Conservation (phyloP, 352 stramenopile species). For the Phytophthora rubi region DNA sequence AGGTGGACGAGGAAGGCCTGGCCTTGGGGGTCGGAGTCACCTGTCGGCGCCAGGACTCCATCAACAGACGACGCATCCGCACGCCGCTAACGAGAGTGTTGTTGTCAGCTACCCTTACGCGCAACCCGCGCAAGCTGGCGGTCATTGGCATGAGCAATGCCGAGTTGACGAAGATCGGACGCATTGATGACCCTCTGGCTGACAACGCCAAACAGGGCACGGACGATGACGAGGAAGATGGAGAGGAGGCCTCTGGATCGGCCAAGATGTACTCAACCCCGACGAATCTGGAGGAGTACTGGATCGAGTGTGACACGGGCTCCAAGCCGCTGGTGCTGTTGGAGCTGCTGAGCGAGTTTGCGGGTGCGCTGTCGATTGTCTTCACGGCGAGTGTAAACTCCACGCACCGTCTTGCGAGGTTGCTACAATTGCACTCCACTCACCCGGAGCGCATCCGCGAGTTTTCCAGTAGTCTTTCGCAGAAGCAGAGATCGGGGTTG, state of each 20-base stretch:
- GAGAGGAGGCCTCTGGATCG: constrained; percentile 19
- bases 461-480: constrained; percentile 82
- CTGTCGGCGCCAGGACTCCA: constrained; percentile 75
- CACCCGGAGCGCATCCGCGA: constrained; percentile 71
- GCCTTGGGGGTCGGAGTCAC: constrained; percentile 45
- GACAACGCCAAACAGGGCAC: constrained; percentile 71
- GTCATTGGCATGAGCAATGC: constrained; percentile 95
- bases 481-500: constrained; percentile 79
- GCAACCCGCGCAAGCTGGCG: constrained; percentile 96
- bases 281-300: constrained; percentile 84
- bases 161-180: constrained; percentile 91
- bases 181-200: constrained; percentile 61
- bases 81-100: constrained; percentile 95
- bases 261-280: constrained; percentile 82
- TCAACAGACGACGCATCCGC: constrained; percentile 79
- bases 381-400: constrained; percentile 98
- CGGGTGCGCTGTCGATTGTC: constrained; percentile 88
- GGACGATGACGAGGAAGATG: constrained; percentile 35
- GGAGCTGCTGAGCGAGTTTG: constrained; percentile 89
- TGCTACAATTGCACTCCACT: constrained; percentile 91
- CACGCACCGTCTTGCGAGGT: constrained; percentile 93
- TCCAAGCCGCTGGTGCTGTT: constrained; percentile 96
- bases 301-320: constrained; percentile 93
- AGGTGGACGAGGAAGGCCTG: constrained; percentile 46
- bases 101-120: constrained; percentile 97